phyloP scores from a whole-genome alignment of 768 basidiomycete species.

The Hirschioporus abietinus region DNA sequence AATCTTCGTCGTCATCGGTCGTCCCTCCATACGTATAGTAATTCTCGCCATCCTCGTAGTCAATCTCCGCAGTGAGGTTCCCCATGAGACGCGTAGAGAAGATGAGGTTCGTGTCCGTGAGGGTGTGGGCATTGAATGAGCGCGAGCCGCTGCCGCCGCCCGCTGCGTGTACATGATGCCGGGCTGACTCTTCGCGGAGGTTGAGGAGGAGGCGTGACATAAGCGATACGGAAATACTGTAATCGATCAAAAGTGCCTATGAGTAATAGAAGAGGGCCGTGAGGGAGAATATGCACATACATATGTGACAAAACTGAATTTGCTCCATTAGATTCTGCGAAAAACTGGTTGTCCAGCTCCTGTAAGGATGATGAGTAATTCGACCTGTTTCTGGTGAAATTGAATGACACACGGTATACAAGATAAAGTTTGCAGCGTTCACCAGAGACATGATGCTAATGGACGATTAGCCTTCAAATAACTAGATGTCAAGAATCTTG shows the following conservation, averaged over 20 bases:
- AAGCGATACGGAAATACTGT: constrained; percentile 44
- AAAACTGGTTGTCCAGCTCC: background rate
- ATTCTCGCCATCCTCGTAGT: background rate
- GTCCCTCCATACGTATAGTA: background rate
- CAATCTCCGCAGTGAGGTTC: constrained; percentile 2
- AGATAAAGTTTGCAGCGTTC: background rate
- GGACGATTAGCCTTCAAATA: background rate
- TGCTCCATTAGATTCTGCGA: background rate
- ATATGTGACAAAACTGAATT: background rate
- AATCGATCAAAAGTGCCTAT: background rate
- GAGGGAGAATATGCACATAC: background rate
- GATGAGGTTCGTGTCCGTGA: constrained; percentile 6
- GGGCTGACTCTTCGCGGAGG: constrained; percentile 31
- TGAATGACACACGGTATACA: background rate
- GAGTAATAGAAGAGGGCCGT: background rate
- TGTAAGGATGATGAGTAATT: background rate
- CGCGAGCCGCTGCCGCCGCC: too few relatives aligned
- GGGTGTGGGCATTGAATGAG: background rate
- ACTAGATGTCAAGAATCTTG: background rate
- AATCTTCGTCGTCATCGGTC: background rate
- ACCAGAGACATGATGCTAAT: background rate
- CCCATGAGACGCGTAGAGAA: constrained; percentile 3
- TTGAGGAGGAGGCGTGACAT: constrained; percentile 55
- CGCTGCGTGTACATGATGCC: background rate
- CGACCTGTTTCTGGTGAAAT: background rate